These are phyloP conservation scores for Aspergillus flavus DNA, from an alignment of 2,329 filamentous ascomycete species.

Conservation along the genomic window DNA sequence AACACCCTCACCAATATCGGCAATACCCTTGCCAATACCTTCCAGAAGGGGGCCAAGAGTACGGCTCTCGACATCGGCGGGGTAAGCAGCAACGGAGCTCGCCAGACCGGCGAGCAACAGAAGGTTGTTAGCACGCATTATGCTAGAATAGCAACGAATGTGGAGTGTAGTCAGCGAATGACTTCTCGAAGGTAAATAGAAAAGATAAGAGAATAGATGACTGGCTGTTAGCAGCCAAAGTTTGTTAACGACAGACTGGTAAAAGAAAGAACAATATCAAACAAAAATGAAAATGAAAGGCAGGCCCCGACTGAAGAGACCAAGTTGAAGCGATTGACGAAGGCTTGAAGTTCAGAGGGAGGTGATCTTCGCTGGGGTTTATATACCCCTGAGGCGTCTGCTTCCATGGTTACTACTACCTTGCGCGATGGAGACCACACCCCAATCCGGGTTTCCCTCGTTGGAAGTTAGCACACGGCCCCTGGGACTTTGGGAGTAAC, in stretches of 20 bases:
- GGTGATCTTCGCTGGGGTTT: conserved; percentile 31
- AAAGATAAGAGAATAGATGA: conserved; percentile 15
- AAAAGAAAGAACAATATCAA: conserved; percentile 23
- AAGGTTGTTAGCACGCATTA: conserved; percentile 30
- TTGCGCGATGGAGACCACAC: conserved; percentile 16
- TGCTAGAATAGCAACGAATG: conserved; percentile 23
- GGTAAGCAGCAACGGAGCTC: conserved; percentile 34
- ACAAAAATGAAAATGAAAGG: conserved; percentile 24
- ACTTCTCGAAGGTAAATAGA: conserved; percentile 22
- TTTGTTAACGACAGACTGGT: conserved; percentile 38
- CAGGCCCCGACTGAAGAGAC: conserved; percentile 20
- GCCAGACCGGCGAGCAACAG: conserved; percentile 38
- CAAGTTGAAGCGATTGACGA: conserved; percentile 27
- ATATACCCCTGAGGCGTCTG: conserved; percentile 37
- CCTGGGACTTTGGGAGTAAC: conserved; percentile 8
- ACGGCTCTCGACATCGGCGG: conserved; percentile 33
- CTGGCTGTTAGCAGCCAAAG: conserved; percentile 24
- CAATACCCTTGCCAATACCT: not conserved
- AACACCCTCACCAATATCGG: not conserved
- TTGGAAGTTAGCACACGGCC: conserved; percentile 13
- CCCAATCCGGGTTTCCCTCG: conserved; percentile 18
- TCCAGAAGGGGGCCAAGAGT: conserved; percentile 22
- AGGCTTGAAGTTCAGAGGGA: conserved; percentile 22
- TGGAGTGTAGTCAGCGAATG: conserved; percentile 19
- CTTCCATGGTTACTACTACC: conserved; percentile 13